Percentiles rank a stretch among this genome's conserved stretches.
Conservation (phyloP, 2,329 filamentous ascomycete species). For the Monilinia fructigena region DNA sequence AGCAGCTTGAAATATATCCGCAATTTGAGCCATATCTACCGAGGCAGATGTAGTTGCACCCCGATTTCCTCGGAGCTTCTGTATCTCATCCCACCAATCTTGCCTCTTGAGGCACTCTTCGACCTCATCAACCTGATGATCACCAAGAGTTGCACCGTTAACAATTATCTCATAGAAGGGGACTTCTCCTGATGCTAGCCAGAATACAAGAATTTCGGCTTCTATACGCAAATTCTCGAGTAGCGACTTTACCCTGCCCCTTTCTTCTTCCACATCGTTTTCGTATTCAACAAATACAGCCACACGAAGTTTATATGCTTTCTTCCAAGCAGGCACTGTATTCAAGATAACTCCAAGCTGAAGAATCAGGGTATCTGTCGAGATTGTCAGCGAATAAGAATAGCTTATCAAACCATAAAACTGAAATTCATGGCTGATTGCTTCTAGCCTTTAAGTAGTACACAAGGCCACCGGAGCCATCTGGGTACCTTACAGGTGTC, state of each 20-base stretch:
- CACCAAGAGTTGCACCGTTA: constrained; percentile 61
- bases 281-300: constrained; percentile 90
- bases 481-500: constrained; percentile 67
- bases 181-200: constrained; percentile 71
- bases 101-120: constrained; percentile 67
- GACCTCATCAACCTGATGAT: constrained; percentile 59
- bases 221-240: constrained; percentile 80
- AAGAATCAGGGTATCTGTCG: constrained; percentile 72
- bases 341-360: constrained; percentile 82
- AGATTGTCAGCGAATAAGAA: constrained; percentile 25
- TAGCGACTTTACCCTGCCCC: constrained; percentile 66
- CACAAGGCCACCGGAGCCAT: neutral
- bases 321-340: constrained; percentile 78
- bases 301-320: constrained; percentile 69
- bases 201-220: constrained; percentile 76
- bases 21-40: constrained; percentile 44
- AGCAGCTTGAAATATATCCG: constrained; percentile 44
- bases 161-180: constrained; percentile 75
- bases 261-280: constrained; percentile 76
- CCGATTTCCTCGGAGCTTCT: constrained; percentile 49
- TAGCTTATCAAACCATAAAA: neutral
- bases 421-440: neutral
- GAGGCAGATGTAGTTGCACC: constrained; percentile 41
- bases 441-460: neutral
- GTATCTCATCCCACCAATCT: constrained; percentile 80